Percentiles rank a stretch among this genome's conserved stretches.
These are phyloP conservation scores for Eucalyptus coolabah DNA, from an alignment of 345 rosid species.

Conservation along the genomic window DNA sequence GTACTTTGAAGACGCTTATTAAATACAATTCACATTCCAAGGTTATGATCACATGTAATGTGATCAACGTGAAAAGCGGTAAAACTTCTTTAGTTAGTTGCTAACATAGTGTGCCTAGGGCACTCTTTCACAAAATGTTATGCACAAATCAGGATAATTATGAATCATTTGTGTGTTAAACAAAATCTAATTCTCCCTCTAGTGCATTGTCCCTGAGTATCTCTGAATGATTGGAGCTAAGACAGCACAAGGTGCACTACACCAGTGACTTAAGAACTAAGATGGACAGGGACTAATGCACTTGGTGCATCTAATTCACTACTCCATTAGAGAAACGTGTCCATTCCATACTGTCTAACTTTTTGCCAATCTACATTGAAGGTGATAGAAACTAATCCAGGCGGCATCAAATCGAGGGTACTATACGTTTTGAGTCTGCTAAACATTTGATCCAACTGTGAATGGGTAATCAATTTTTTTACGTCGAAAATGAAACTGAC, in stretches of 20 bases:
- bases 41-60: not conserved
- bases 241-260: not conserved
- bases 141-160: not conserved
- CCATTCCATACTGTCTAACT: not conserved
- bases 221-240: not conserved
- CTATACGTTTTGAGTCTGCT: too few species aligned
- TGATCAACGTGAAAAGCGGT: not conserved
- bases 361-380: not conserved
- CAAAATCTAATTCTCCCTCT: not conserved
- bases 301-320: not conserved
- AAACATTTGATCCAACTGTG: too few species aligned
- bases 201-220: not conserved
- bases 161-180: not conserved
- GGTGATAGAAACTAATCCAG: not conserved
- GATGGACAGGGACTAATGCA: too few species aligned
- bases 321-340: not conserved
- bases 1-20: not conserved
- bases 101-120: not conserved
- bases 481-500: rapidly evolving
- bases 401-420: not conserved
- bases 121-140: not conserved
- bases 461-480: too few species aligned
- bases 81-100: not conserved
- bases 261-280: too few species aligned
- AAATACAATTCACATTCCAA: not conserved